These are phyloP conservation scores for Circinella minor DNA, from an alignment of 371 early-diverging fungal species.

Conservation along the genomic window DNA sequence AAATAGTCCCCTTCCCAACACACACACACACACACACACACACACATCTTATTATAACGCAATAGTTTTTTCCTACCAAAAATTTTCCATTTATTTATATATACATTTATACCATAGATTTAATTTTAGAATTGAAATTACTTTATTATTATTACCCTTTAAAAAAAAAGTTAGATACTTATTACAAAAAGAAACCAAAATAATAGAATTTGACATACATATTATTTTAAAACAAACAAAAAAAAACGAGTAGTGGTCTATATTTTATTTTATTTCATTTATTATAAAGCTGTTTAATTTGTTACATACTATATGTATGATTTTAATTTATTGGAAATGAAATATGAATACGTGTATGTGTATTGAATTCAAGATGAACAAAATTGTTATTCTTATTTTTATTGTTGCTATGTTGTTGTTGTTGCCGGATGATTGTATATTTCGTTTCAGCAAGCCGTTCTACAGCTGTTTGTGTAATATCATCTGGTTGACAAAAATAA, in stretches of 20 bases:
- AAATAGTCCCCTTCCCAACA: background rate
- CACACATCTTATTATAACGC: background rate
- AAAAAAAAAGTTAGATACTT: no score
- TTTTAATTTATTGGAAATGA: conserved; percentile 8
- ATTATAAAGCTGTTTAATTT: background rate
- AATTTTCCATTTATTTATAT: background rate
- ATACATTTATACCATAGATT: background rate
- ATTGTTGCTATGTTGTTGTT: no score
- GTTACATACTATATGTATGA: no score
- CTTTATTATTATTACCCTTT: no score
- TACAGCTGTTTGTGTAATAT: background rate
- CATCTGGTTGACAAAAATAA: conserved; percentile 11
- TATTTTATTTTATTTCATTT: background rate
- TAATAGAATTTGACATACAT: no score
- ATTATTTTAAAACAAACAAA: no score
- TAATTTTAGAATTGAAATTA: no score
- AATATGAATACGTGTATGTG: conserved; percentile 8
- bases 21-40: background rate
- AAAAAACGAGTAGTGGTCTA: no score
- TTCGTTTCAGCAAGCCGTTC: background rate
- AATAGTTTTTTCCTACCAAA: background rate
- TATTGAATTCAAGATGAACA: conserved; percentile 10
- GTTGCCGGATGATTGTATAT: background rate
- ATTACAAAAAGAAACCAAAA: no score
- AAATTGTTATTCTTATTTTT: no score